These are phyloP conservation scores for Cystofilobasidium ferigula DNA, from an alignment of 768 basidiomycete species.

Conservation along the genomic window DNA sequence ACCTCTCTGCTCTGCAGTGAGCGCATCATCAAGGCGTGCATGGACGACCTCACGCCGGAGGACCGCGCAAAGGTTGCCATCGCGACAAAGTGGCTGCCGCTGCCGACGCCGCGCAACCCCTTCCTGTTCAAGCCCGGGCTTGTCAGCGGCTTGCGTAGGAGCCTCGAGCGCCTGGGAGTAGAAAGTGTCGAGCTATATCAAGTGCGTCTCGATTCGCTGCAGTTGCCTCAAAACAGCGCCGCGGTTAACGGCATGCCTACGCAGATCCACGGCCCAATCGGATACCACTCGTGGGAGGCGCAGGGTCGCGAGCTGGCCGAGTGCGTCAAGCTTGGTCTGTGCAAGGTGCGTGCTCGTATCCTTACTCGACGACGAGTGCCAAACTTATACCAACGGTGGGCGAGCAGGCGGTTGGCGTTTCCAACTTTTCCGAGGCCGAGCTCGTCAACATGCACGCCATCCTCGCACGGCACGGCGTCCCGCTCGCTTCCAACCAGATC, in stretches of 20 bases:
- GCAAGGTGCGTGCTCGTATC: constrained; percentile 22
- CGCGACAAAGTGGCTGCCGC: constrained; percentile 28
- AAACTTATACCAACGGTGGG: neutral
- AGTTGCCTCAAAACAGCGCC: neutral
- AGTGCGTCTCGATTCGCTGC: constrained; percentile 22
- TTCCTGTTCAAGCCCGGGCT: constrained; percentile 34
- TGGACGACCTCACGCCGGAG: neutral
- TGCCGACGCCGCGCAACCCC: constrained; percentile 29
- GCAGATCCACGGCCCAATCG: constrained; percentile 33
- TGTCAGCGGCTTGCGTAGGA: constrained; percentile 29
- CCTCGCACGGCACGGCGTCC: constrained; percentile 31
- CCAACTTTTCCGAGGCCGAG: constrained; percentile 6
- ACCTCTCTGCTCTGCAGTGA: neutral
- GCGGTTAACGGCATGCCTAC: neutral
- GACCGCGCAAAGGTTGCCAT: neutral
- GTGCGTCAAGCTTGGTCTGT: constrained; percentile 34
- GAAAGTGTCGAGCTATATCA: constrained; percentile 34
- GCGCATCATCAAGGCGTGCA: constrained; percentile 13
- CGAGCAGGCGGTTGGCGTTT: neutral
- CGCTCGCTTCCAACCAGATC: constrained; percentile 37
- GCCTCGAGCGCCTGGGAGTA: constrained; percentile 31
- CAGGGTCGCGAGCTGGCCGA: constrained; percentile 33
- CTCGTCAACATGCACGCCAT: constrained; percentile 31
- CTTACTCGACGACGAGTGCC: neutral
- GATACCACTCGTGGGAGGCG: constrained; percentile 31